Evolutionary conservation across 306 rosid species (phyloP), one percentile per base, ranked within the genome.

Genomic region (Cicer pinnatifidum): DNA sequence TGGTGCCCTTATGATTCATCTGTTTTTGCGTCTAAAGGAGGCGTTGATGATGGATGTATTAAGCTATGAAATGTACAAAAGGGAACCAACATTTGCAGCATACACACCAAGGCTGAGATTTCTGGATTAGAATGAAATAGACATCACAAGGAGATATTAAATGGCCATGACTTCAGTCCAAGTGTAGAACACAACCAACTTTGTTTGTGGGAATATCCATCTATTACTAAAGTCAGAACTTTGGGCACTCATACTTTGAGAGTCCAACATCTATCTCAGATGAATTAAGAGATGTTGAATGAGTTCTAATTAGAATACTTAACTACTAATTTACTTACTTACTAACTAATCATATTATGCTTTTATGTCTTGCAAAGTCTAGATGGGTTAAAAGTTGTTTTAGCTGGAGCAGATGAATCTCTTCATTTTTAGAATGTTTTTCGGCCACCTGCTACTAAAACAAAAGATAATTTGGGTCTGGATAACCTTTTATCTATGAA

Each of bases 121-220:
- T 91, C 91, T 82, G 95, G 97, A 71, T 80, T 87, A 51, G 89
- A 91, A 73, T 91, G 97, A 92, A 91, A 91, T 73, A 87, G 78
- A 74, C 92, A 89, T 81, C 89, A 86, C 80, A 89, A 82, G 64
- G 95, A 89, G 83, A 52, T 89, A 68, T 71, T 91, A 77, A 91
- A 95, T 72, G 97, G 88, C 9, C 97, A 91, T 74, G 97, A 95
- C 41, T 91, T 81, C 54, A 85, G 89, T 40, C 51, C 67, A 50
- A 44, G 56, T 11, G 53, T 50, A 71, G 70, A 56, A 58, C 67
- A 51, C 83, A 83, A 87, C 79, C 89, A 84, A 78, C 86, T 91
- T 28, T 86, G 82, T 75, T 50, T 91, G 80, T 91, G 97, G 97
- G 84, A 60, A 64, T 89, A 89, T 80, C 95, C 95, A 8, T 87